Evolutionary conservation across 768 basidiomycete species (phyloP).

Genomic region (Rhodotorula sphaerocarpa): DNA sequence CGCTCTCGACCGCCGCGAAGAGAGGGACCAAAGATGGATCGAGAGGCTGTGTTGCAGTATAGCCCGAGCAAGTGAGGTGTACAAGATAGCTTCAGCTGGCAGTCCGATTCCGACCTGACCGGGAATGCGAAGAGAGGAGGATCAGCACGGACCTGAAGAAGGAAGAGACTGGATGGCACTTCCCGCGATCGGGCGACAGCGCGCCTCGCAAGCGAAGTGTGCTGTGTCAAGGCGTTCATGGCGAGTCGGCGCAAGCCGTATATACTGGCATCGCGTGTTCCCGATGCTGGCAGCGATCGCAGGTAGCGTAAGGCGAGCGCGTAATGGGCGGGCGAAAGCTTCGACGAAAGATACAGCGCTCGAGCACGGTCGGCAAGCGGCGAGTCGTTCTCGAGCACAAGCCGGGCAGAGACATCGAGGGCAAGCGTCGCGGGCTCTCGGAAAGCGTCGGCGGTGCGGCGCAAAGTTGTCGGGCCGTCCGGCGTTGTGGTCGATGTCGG

Average conservation of each 20-base stretch:
- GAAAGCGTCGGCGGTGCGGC: slow-evolving; percentile 10
- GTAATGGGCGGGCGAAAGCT: slow-evolving; percentile 9
- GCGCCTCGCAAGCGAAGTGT: slow-evolving; percentile 25
- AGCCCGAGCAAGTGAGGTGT: slow-evolving; percentile 26
- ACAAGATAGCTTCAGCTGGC: slow-evolving; percentile 24
- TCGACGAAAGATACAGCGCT: slow-evolving; percentile 13
- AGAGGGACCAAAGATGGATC: slow-evolving; percentile 27
- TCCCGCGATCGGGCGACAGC: slow-evolving; percentile 40
- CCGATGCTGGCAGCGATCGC: slow-evolving; percentile 5
- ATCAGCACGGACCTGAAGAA: slow-evolving; percentile 48
- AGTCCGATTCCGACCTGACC: neutral
- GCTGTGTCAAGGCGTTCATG: slow-evolving; percentile 40
- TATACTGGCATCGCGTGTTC: neutral
- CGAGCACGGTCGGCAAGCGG: neutral
- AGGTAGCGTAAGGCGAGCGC: slow-evolving; percentile 21
- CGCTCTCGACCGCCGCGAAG: slow-evolving; percentile 11
- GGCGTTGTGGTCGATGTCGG: neutral
- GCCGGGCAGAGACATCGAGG: slow-evolving; percentile 1
- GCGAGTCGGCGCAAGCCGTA: slow-evolving; percentile 9
- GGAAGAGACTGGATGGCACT: slow-evolving; percentile 46
- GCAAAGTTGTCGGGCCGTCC: neutral
- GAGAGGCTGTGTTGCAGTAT: slow-evolving; percentile 43
- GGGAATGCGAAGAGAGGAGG: slow-evolving; percentile 4
- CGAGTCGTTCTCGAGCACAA: neutral
- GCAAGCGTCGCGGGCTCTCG: slow-evolving; percentile 10